Conservation (phyloP, 2,329 filamentous ascomycete genomes). For the Aspergillus versicolor region DNA sequence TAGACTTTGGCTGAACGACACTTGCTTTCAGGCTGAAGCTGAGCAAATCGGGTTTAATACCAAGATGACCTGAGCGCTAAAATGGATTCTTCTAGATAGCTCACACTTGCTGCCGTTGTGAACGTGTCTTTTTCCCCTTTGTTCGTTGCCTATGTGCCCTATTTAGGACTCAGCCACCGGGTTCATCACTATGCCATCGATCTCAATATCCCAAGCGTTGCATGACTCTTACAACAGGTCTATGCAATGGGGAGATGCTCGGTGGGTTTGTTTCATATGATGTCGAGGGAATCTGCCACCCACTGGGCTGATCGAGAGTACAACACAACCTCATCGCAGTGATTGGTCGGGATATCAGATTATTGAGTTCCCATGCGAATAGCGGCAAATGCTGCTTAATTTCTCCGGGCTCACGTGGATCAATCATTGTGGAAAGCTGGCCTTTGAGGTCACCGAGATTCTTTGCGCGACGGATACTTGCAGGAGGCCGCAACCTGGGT, state of each 20-base stretch:
- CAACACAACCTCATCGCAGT: neutral
- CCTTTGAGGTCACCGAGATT: slow-evolving; percentile 5
- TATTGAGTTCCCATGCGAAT: slow-evolving; percentile 4
- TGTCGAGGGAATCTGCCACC: slow-evolving; percentile 3
- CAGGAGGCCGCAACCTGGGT: slow-evolving; percentile 14
- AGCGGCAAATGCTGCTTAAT: slow-evolving; percentile 6
- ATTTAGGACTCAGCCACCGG: neutral
- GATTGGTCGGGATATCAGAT: slow-evolving; percentile 12
- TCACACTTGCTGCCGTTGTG: neutral
- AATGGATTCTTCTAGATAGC: neutral
- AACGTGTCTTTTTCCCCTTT: neutral
- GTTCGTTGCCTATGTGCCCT: neutral
- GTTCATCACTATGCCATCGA: neutral
- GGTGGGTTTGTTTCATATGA: slow-evolving; percentile 17
- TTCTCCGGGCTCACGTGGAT: slow-evolving; percentile 19
- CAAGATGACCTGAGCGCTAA: neutral
- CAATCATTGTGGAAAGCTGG: slow-evolving; percentile 13
- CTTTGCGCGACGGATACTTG: slow-evolving; percentile 25
- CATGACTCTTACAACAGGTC: neutral
- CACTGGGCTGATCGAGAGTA: slow-evolving; percentile 15
- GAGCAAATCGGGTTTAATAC: neutral
- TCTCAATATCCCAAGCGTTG: neutral
- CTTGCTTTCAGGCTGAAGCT: neutral
- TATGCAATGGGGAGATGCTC: neutral
- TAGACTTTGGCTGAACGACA: neutral